Conservation (phyloP, 2,329 filamentous ascomycete species). For the Talaromyces sp. region DNA sequence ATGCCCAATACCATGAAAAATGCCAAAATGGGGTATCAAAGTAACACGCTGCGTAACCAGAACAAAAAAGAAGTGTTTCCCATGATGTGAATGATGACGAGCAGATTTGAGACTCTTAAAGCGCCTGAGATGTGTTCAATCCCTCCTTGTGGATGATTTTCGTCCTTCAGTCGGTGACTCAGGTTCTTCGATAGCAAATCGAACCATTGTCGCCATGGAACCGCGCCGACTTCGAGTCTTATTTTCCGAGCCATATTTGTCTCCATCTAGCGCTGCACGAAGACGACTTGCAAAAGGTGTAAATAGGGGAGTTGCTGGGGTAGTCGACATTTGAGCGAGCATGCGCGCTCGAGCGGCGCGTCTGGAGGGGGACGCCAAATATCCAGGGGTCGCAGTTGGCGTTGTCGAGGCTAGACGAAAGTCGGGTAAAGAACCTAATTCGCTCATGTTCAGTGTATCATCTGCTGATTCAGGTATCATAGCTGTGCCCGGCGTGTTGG, state of each 20-base stretch:
- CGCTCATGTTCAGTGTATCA: conserved; percentile 39
- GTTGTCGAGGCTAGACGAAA: conserved; percentile 33
- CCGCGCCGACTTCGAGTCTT: conserved; percentile 20
- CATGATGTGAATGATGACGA: neutral
- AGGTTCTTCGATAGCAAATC: conserved; percentile 43
- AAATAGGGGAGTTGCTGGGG: conserved; percentile 44
- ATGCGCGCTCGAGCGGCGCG: conserved; percentile 44
- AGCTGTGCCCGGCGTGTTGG: conserved; percentile 30
- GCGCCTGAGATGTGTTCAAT: conserved; percentile 22
- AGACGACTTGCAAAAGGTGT: conserved; percentile 47
- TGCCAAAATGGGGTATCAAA: conserved; percentile 17
- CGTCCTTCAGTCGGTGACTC: conserved; percentile 43
- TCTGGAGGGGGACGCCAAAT: conserved; percentile 48
- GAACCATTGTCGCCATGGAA: conserved; percentile 36
- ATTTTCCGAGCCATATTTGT: conserved; percentile 25
- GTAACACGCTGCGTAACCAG: conserved; percentile 9
- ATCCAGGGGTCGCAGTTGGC: conserved; percentile 43
- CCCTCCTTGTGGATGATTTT: conserved; percentile 37
- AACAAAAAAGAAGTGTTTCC: conserved; percentile 4
- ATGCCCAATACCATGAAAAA: neutral
- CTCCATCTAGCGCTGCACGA: conserved; percentile 25
- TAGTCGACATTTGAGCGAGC: conserved; percentile 45
- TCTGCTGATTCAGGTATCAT: conserved; percentile 31
- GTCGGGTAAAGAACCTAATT: conserved; percentile 35
- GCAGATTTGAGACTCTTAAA: neutral